Evolutionary conservation across 306 rosid genomes (phyloP).

Genomic region (Crotalaria pallida): DNA sequence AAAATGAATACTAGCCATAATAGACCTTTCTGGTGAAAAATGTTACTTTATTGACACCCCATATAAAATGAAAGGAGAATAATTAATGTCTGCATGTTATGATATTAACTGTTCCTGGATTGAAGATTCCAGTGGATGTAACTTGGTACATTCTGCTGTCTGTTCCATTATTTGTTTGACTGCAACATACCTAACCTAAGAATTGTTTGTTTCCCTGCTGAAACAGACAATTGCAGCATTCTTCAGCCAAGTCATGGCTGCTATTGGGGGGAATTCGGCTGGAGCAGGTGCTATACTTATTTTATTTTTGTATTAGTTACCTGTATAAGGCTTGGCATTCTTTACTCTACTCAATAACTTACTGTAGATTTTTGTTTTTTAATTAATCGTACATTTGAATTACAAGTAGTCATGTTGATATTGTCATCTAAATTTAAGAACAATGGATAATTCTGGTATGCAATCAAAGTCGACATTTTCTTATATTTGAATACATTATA

Average conservation of each 20-base stretch:
- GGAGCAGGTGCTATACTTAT: slow-evolving; percentile 47
- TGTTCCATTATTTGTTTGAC: not conserved
- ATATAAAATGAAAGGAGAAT: not conserved
- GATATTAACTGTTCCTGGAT: not conserved
- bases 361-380: not conserved
- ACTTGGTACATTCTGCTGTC: not conserved
- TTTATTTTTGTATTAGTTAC: slow-evolving; percentile 1
- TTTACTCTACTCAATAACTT: not conserved
- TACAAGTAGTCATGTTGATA: not conserved
- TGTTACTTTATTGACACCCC: not conserved
- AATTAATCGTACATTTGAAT: not conserved
- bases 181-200: not conserved
- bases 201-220: slow-evolving; percentile 16
- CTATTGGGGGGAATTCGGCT: slow-evolving; percentile 76
- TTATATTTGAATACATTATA: not conserved
- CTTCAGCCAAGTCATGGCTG: slow-evolving; percentile 73
- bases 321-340: not conserved
- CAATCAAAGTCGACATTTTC: not conserved
- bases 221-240: slow-evolving; percentile 69
- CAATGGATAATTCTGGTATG: not conserved
- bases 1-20: not conserved
- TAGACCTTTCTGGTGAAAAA: not conserved
- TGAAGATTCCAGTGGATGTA: not conserved
- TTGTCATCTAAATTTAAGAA: not conserved
- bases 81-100: not conserved